Evolutionary conservation across 768 basidiomycete genomes (phyloP).

Genomic region (Austroboletus eburneus): DNA sequence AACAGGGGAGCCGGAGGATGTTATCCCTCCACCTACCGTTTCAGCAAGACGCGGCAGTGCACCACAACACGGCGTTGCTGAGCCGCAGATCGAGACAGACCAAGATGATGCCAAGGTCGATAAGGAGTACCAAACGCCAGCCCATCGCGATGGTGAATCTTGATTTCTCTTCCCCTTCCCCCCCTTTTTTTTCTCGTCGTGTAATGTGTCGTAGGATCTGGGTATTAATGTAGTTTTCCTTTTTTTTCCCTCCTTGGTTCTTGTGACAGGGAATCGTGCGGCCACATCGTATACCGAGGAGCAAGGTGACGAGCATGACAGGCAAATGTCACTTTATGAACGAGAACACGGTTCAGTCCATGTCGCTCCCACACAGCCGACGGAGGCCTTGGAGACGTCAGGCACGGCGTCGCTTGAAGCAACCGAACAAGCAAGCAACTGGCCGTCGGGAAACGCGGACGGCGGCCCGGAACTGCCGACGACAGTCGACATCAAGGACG

Average conservation of each 20-base stretch:
- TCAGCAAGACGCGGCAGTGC: slow-evolving; percentile 21
- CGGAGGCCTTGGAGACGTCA: not conserved
- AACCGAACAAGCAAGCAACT: not conserved
- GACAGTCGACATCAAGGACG: slow-evolving; percentile 10
- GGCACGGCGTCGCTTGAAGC: not conserved
- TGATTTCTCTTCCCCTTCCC: slow-evolving; percentile 24
- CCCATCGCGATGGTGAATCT: slow-evolving; percentile 40
- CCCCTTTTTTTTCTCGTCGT: slow-evolving; percentile 17
- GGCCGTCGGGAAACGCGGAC: not conserved
- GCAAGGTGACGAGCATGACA: slow-evolving; percentile 8
- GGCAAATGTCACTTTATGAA: too few relatives aligned
- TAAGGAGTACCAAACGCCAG: slow-evolving; percentile 14
- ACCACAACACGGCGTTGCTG: slow-evolving; percentile 14
- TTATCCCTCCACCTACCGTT: slow-evolving; percentile 16
- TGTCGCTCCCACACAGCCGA: slow-evolving; percentile 1
- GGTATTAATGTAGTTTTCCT: slow-evolving; percentile 29
- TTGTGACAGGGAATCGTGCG: slow-evolving; percentile 21
- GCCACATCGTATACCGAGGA: slow-evolving; percentile 12
- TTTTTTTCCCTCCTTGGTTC: slow-evolving; percentile 5
- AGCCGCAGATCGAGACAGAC: slow-evolving; percentile 11
- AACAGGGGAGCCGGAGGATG: slow-evolving; percentile 20
- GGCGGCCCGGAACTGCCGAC: not conserved
- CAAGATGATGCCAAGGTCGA: slow-evolving; percentile 16
- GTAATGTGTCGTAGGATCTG: slow-evolving; percentile 21
- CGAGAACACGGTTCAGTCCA: not conserved